These are phyloP conservation scores for Lunasporangiospora selenospora DNA, from an alignment of 192 early-diverging fungal species.

Conservation along the genomic window DNA sequence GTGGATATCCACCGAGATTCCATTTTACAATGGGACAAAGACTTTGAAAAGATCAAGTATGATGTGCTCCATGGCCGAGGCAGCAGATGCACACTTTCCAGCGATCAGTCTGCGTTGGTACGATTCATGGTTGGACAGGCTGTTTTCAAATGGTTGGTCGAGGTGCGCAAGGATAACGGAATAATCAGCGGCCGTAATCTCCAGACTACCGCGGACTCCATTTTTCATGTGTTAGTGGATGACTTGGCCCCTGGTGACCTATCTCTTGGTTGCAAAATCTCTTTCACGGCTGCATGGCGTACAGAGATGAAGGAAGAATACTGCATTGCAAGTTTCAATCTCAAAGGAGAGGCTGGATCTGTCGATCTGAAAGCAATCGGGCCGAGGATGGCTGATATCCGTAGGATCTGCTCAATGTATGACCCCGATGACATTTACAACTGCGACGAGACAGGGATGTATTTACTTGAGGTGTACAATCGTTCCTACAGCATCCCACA, in stretches of 20 bases:
- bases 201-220: neutral
- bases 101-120: neutral
- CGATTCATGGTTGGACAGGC: neutral
- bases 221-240: neutral
- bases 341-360: neutral
- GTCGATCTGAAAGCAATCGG: neutral
- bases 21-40: neutral
- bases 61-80: neutral
- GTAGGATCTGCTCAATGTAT: neutral
- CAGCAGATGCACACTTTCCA: neutral
- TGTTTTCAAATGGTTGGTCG: neutral
- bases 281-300: neutral
- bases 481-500: neutral
- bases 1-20: neutral
- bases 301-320: neutral
- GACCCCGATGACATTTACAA: conserved; percentile 4
- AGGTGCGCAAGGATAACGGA: neutral
- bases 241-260: neutral
- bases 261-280: neutral
- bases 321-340: neutral
- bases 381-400: neutral
- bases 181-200: neutral
- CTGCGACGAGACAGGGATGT: conserved; percentile 13
- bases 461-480: neutral
- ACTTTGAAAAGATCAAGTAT: conserved; percentile 2